These are phyloP conservation scores for Lophium mytilinum DNA, from an alignment of 495 filamentous ascomycete genomes.

Conservation along the genomic window DNA sequence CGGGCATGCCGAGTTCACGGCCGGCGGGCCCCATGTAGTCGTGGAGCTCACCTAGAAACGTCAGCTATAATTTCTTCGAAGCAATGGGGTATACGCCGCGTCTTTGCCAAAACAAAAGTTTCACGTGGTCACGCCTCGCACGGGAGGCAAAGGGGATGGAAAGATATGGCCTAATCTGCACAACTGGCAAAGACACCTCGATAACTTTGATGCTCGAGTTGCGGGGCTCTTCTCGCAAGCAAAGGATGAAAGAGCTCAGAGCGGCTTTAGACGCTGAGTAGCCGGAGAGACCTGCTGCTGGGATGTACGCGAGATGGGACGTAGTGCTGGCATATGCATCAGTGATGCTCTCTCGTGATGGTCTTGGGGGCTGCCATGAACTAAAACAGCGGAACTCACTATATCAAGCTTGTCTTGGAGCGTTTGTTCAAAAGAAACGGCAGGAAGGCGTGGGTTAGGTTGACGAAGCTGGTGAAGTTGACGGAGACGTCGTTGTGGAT, in stretches of 20 bases:
- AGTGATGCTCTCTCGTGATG: not conserved
- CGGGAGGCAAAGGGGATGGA: too few species aligned
- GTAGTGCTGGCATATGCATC: slow-evolving; percentile 27
- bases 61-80: not conserved
- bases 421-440: slow-evolving; percentile 11
- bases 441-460: slow-evolving; percentile 20
- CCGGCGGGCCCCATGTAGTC: not conserved
- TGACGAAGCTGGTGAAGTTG: slow-evolving; percentile 21
- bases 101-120: too few species aligned
- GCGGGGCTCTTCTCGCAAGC: slow-evolving; percentile 5
- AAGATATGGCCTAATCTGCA: not conserved
- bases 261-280: slow-evolving; percentile 43
- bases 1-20: not conserved
- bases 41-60: not conserved
- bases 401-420: slow-evolving; percentile 4
- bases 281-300: slow-evolving; percentile 33
- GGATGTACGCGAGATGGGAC: slow-evolving; percentile 38
- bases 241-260: slow-evolving; percentile 35
- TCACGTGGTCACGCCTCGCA: too few species aligned
- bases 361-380: not conserved
- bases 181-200: not conserved
- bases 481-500: slow-evolving; percentile 17
- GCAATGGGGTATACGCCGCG: not conserved
- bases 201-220: not conserved
- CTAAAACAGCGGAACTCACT: not conserved